Evolutionary conservation across 768 basidiomycete genomes (phyloP), one percentile per base, ranked within the genome.

Genomic region (Auriscalpium vulgare): DNA sequence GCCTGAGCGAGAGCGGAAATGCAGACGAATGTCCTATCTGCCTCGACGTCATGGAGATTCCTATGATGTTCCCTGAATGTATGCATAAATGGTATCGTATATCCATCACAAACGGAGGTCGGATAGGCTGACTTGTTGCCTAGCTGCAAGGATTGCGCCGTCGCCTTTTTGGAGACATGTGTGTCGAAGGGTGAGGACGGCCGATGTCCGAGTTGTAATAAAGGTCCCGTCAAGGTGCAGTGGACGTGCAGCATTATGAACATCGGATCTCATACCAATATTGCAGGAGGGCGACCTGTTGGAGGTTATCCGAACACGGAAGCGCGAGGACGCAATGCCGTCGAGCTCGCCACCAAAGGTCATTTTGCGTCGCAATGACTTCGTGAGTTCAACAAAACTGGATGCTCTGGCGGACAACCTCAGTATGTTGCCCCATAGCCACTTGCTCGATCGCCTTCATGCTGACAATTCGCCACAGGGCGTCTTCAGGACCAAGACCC

Each of bases 81-180:
- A 77, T 87, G 73, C 92, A 94, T 64, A 78, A 79, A 64, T 87
- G 82, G 90, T 89, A 65, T 55, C 79, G 67, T 16, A 29, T 29
- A 29, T 29, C 29, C 7, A 29, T 29, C 4, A 4, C 29, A 29
- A 29, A 29, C 29, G 29, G 29, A 29, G 29, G 7, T 29, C 4
- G 29, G 29, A 29, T 29, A 34, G 35, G 14, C 29, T 35, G n/a
- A 47, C 34, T 50, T 60, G 19, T 51, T 36, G 4, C 40, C 54
- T 59, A 88, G 91, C 57, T 98, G 95, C 69, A 95, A 91, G 68
- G 91, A 93, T 60, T 98, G 95, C 64, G 88, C 95, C 21, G 68
- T 90, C 16, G 79, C 83, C 10, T 87, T 83, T 63, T 75, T 97
- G 29, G 78, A 80, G 17, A 76, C 77, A 10, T 84, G 85, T 60